phyloP scores from a whole-genome alignment of 495 filamentous ascomycete species.

The Recurvomyces mirabilis region DNA sequence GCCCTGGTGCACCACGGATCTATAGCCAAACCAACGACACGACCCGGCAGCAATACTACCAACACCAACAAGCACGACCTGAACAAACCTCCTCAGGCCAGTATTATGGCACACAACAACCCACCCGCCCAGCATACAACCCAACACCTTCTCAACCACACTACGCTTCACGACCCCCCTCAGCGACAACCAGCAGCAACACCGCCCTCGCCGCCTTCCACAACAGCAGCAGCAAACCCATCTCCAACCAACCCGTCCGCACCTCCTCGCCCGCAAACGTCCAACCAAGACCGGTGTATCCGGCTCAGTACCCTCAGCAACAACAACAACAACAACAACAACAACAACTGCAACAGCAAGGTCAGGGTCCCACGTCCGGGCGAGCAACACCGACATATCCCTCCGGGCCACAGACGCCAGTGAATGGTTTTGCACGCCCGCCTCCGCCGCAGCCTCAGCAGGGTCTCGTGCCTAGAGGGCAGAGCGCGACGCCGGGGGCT shows the following conservation, averaged over 20 bases:
- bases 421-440: too few relatives aligned
- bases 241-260: slow-evolving; percentile 1
- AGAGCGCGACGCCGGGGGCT: too few relatives aligned
- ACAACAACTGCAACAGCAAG: too few relatives aligned
- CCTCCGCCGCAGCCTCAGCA: too few relatives aligned
- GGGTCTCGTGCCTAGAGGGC: too few relatives aligned
- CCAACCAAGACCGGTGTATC: slow-evolving; percentile 6
- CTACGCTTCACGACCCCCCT: slow-evolving; percentile 10
- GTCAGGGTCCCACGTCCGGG: too few relatives aligned
- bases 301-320: slow-evolving; percentile 3
- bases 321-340: too few relatives aligned
- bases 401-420: too few relatives aligned
- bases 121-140: slow-evolving; percentile 6
- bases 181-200: too few relatives aligned
- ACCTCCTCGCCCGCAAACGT: slow-evolving; percentile 13
- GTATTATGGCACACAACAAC: slow-evolving; percentile 5
- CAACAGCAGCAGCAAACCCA: neutral
- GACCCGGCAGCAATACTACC: slow-evolving; percentile 26
- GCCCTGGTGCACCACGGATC: slow-evolving; percentile 12
- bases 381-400: too few relatives aligned
- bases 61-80: slow-evolving; percentile 15
- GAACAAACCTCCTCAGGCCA: neutral
- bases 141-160: slow-evolving; percentile 7
- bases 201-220: slow-evolving; percentile 6
- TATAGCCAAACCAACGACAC: slow-evolving; percentile 15